phyloP scores from a whole-genome alignment of 2,329 filamentous ascomycete species.

The Colletotrichum gigasporum region DNA sequence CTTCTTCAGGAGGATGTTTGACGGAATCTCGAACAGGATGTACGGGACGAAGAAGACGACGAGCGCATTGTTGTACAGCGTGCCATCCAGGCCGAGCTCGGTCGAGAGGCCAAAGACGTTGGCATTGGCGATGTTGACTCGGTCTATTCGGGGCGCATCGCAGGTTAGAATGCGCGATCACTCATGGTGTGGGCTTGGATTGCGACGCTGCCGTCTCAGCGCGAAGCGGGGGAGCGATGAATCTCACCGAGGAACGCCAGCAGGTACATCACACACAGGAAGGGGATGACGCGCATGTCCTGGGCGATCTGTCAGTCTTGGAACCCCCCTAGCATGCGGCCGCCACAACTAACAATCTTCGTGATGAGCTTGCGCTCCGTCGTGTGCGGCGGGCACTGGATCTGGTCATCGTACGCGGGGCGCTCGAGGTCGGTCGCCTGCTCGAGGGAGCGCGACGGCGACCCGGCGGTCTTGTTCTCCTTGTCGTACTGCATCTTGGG shows the following conservation, averaged over 20 bases:
- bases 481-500: conserved; percentile 23
- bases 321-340: no score
- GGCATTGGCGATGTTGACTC: conserved; percentile 85
- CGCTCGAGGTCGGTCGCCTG: conserved; percentile 24
- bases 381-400: conserved; percentile 60
- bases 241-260: conserved; percentile 69
- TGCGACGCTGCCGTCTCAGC: background rate
- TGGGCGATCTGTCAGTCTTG: background rate
- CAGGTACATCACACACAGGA: conserved; percentile 77
- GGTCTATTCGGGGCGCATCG: conserved; percentile 48
- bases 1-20: conserved; percentile 45
- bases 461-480: conserved; percentile 14
- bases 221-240: background rate
- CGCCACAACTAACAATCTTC: conserved; percentile 68
- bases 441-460: conserved; percentile 23
- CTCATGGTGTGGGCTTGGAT: no score
- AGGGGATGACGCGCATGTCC: conserved; percentile 74
- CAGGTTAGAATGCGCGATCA: background rate
- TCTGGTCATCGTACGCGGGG: conserved; percentile 7
- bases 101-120: conserved; percentile 70
- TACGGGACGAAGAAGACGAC: conserved; percentile 88
- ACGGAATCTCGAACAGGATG: conserved; percentile 73
- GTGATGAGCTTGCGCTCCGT: conserved; percentile 72
- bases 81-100: conserved; percentile 68
- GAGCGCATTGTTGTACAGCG: conserved; percentile 78